Base-by-base conservation (phyloP, 2,329 filamentous ascomycete species). In the Coniochaeta sp. region DNA sequence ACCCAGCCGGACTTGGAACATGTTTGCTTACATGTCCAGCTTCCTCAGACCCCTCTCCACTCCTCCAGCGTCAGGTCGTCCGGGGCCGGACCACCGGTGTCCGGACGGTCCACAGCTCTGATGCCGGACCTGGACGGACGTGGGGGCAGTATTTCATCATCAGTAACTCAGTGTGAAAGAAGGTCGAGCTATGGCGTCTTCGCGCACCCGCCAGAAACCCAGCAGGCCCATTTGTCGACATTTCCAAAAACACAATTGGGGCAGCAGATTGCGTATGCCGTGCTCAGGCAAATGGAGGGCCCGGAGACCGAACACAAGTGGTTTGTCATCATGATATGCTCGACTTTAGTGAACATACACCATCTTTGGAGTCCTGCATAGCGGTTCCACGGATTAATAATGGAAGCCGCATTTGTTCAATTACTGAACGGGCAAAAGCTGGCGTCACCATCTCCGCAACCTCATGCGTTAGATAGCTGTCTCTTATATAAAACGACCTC, bases 401-500 rank as follows among this genome's bases (percentile, higher is more conserved):
- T 47, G 9, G 42, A 24, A 24, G 8, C n/a, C 42, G 3, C 42
- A 40, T 8, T 16, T 16, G 14, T 12, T 17, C 7, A 38, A 40
- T 40, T 40, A 40, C 16, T 40, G 38, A 40, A 40, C 38, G n/a
- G 4, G 16, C 38, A 40, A 4, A 55, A 14, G 19, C 22, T 56
- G 14, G 42, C 42, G 42, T 47, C 42, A 47, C 42, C 55, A 57
- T 34, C 55, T 26, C 55, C 34, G 54, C 55, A 24, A 38, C 19
- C 16, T 47, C 24, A n/a, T n/a, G n/a, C n/a, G 40, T 4, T 42
- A 38, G 17, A 19, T 19, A n/a, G n/a, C 42, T 47, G 10, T 47
- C 42, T 4, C 19, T 24, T 47, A 47, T 47, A 59, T 61, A 61
- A 61, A 32, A 17, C 40, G 38, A n/a, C 5, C 38, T 40, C n/a